These are phyloP conservation scores for Apiotrichum veenhuisii DNA, from an alignment of 1,284 basidiomycete species.

Conservation along the genomic window DNA sequence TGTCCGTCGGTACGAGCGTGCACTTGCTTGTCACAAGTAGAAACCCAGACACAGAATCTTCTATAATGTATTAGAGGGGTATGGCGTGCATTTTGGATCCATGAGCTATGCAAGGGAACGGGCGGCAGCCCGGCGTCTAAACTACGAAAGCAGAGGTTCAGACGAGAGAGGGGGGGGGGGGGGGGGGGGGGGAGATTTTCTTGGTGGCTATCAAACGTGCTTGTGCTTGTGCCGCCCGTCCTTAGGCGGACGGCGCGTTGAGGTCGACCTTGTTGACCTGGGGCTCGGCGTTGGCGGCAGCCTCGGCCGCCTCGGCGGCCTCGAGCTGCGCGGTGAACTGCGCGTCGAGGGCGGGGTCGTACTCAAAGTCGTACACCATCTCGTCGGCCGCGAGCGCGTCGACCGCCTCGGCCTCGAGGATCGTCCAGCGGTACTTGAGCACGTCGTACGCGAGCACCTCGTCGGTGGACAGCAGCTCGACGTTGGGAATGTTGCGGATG, in stretches of 20 bases:
- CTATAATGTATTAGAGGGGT: conserved; percentile 5
- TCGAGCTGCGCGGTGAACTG: background rate
- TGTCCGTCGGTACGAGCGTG: no score
- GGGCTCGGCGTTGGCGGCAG: background rate
- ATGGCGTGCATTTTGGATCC: conserved; percentile 6
- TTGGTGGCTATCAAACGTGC: background rate
- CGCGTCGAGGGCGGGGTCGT: conserved; percentile 39
- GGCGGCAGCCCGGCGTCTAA: background rate
- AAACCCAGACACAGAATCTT: background rate
- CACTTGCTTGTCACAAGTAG: no score
- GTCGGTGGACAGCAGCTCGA: conserved; percentile 61
- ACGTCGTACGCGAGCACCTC: conserved; percentile 73
- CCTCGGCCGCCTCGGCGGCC: background rate
- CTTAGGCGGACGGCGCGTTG: background rate
- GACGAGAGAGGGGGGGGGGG: background rate
- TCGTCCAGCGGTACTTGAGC: conserved; percentile 60
- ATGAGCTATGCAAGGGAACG: conserved; percentile 3
- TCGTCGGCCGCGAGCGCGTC: conserved; percentile 53
- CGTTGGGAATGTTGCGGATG: conserved; percentile 54
- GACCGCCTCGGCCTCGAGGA: conserved; percentile 39
- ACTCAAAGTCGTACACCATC: conserved; percentile 52
- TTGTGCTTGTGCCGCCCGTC: background rate
- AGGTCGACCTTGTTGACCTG: conserved; percentile 3
- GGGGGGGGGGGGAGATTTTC: no score
- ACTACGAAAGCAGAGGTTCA: no score